A percentile compares a stretch with the other conserved stretches of the same genome.
phyloP scores from a whole-genome alignment of 345 rosid species.

The Erucastrum elatum region DNA sequence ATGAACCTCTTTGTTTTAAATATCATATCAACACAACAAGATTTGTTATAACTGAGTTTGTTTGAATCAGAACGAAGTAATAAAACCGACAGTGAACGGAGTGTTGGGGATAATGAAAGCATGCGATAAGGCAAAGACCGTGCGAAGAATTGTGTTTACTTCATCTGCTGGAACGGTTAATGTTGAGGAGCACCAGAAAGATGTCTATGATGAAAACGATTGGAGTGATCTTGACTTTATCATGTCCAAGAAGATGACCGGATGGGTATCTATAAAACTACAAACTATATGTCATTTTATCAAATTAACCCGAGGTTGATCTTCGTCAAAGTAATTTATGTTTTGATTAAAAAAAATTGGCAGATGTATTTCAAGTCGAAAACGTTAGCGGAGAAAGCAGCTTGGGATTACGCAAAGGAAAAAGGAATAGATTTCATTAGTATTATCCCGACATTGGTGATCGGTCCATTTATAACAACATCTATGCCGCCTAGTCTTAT shows the following conservation, averaged over 20 bases:
- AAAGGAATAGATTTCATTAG: conserved; percentile 70
- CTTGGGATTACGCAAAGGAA: conserved; percentile 74
- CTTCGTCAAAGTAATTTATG: not conserved
- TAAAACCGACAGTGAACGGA: conserved; percentile 81
- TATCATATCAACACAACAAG: not conserved
- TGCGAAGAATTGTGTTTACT: conserved; percentile 68
- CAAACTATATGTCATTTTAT: not conserved
- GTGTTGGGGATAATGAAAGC: conserved; percentile 73
- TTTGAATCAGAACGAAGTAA: conserved; percentile 74
- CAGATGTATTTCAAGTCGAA: conserved; percentile 95
- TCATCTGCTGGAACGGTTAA: conserved; percentile 92
- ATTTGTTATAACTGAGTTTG: not conserved
- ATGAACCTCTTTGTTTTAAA: not conserved
- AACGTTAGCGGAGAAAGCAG: conserved; percentile 83
- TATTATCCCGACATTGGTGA: conserved; percentile 75
- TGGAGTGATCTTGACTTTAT: conserved; percentile 85
- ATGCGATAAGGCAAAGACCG: conserved; percentile 67
- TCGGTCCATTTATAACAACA: conserved; percentile 80
- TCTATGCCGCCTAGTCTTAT: conserved; percentile 91
- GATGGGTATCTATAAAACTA: conserved; percentile 78
- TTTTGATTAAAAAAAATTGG: not conserved
- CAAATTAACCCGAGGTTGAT: not conserved
- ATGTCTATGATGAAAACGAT: conserved; percentile 59
- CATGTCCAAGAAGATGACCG: conserved; percentile 69
- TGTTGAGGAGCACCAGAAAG: conserved; percentile 54